Evolutionary conservation across 2,329 filamentous ascomycete species (phyloP).

Genomic region (Zymoseptoria passerinii): DNA sequence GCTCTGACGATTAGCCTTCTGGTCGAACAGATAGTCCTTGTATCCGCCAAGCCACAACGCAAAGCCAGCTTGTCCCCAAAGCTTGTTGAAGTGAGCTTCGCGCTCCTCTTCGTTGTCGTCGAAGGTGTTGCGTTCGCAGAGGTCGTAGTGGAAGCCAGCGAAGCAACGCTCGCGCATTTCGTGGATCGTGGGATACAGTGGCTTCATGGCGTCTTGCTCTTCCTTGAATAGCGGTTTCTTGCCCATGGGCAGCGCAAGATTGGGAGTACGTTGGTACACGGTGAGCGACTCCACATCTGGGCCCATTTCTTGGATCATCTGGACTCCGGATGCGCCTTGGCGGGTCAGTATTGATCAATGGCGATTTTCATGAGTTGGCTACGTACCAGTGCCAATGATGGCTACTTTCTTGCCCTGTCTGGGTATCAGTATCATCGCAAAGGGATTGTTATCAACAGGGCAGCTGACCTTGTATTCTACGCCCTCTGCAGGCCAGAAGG

Average conservation of each 20-base stretch:
- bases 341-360: background rate
- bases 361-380: background rate
- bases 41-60: slow-evolving; percentile 25
- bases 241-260: slow-evolving; percentile 56
- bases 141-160: slow-evolving; percentile 53
- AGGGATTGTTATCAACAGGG: background rate
- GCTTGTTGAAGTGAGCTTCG: slow-evolving; percentile 36
- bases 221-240: slow-evolving; percentile 40
- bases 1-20: slow-evolving; percentile 36
- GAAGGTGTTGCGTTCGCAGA: slow-evolving; percentile 46
- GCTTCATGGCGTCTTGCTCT: slow-evolving; percentile 43
- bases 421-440: slow-evolving; percentile 16
- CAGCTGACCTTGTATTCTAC: slow-evolving; percentile 39
- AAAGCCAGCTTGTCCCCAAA: slow-evolving; percentile 32
- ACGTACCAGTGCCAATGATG: slow-evolving; percentile 49
- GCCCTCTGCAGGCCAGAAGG: slow-evolving; percentile 35
- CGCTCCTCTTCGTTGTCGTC: slow-evolving; percentile 37
- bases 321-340: slow-evolving; percentile 54
- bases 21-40: slow-evolving; percentile 30
- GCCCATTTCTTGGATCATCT: slow-evolving; percentile 52
- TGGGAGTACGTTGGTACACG: slow-evolving; percentile 61
- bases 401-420: slow-evolving; percentile 47
- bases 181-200: slow-evolving; percentile 43
- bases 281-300: slow-evolving; percentile 35
- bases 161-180: slow-evolving; percentile 46